Base-by-base conservation (phyloP, 2,329 filamentous ascomycete species). In the Trichoderma hamatum region DNA sequence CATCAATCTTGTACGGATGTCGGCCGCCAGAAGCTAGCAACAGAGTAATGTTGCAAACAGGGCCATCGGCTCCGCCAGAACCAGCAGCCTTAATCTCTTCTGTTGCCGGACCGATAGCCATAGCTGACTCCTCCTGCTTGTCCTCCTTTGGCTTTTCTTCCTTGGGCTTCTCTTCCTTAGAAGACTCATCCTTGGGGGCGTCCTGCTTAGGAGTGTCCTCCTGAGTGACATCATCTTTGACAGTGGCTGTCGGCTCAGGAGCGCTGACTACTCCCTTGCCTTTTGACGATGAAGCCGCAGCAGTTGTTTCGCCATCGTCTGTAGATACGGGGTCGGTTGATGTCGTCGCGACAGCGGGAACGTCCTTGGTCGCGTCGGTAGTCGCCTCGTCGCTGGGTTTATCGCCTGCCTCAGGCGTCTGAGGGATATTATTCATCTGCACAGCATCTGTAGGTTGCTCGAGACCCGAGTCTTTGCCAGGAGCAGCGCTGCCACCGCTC, bases 1-100 rank as follows among this genome's bases (percentile, higher is more conserved):
- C 91, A 79, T 97, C 92, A 73, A 98, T 91, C 77, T 90, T 93
- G 81, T 96, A 97, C 0, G 94, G 93, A 80, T 97, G 94, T 71
- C 94, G 86, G 46, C 92, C 91, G 54, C 94, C 94, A 1, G 84
- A 93, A 0, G 90, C 92, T 68, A 97, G 86, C 46, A 97, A 86
- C 46, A 98, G 84, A 64, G 93, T 96, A 73, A 98, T 96, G 71
- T 87, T 86, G 77, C 92, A 89, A 7, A 86, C 82, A 9, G 82
- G 81, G 0, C 76, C 76, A 14, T 77, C 74, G 54, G 80, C 79
- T 3, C 76, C 70, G 16, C 74, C 74, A 14, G 75, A 71, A n/a
- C 77, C 75, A 30, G 78, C 74, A 46, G 77, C 75, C 56, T 77
- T 78, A 43, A 83, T 79, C 49, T 84, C 80, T 58, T 84, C 78